Evolutionary conservation across 805 yeast species (phyloP).

Genomic region (Scheffersomyces lignosus): DNA sequence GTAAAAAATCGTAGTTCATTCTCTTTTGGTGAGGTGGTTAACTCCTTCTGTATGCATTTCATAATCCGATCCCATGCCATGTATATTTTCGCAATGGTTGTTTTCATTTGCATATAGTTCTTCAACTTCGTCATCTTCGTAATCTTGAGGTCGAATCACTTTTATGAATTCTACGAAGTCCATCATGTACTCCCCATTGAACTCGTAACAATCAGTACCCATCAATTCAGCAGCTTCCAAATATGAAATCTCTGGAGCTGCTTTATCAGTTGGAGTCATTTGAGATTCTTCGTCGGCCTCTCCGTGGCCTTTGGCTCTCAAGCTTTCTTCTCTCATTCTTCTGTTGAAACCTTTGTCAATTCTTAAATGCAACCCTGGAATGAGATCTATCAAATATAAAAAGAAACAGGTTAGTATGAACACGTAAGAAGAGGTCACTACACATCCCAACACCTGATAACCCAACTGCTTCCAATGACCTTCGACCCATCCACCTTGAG

Average conservation of each 20-base stretch:
- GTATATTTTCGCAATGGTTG: constrained; percentile 1
- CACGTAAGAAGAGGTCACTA: constrained; percentile 34
- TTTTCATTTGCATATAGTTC: constrained; percentile 1
- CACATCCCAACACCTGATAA: constrained; percentile 38
- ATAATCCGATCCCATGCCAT: constrained; percentile 7
- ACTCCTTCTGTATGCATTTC: constrained; percentile 5
- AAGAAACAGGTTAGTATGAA: constrained; percentile 31
- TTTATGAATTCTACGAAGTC: constrained; percentile 43
- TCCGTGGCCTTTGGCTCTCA: constrained; percentile 1
- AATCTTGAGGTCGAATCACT: constrained; percentile 37
- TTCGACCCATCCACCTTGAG: constrained; percentile 43
- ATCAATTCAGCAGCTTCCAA: constrained; percentile 31
- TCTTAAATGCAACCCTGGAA: constrained; percentile 43
- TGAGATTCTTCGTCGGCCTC: constrained; percentile 2
- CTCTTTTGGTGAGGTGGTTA: constrained; percentile 1
- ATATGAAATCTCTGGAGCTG: constrained; percentile 12
- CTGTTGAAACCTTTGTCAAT: constrained; percentile 40
- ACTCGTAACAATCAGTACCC: constrained; percentile 41
- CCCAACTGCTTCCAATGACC: constrained; percentile 47
- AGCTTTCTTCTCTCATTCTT: constrained; percentile 19
- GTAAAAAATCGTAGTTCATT: constrained; percentile 1
- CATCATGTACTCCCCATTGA: constrained; percentile 40
- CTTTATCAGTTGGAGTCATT: constrained; percentile 5
- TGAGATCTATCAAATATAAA: constrained; percentile 34
- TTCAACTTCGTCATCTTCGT: constrained; percentile 15